Evolutionary conservation across 2,329 filamentous ascomycete species (phyloP), one percentile per base, ranked within the genome.

Genomic region (Diaporthe citriasiana): DNA sequence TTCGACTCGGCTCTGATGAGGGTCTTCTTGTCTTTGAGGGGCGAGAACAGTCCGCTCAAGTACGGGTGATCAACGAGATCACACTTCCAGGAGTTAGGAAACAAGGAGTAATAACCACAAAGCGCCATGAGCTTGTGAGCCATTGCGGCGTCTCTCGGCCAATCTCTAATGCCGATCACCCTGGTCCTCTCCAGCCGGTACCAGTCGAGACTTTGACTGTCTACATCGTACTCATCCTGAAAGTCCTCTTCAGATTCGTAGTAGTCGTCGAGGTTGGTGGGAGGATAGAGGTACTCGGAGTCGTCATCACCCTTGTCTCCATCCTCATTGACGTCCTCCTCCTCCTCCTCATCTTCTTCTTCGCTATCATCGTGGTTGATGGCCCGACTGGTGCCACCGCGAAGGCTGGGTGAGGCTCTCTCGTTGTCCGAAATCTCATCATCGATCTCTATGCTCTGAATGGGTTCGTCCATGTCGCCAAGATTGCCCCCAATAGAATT

Each of bases 361-460:
- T 51, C 47, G 40, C 56, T 22, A 17, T 38, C 19, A 3, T 57
- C 25, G n/a, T n/a, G 25, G 51, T n/a, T 30, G 22, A 88, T 86
- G 89, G n/a, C n/a, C 30, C 25, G 22, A 19, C 38, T 27, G 25
- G 33, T 71, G 55, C 70, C 70, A 10, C 70, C 70, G 33, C 70
- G 70, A 38, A 71, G 70, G 47, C 45, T 55, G 53, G 70, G 45
- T 15, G 70, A 63, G 57, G 45, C 56, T 33, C 25, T 59, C 9
- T 17, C 13, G 4, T 22, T 42, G 70, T 42, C 47, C 15, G 27
- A 40, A 63, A 8, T 33, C 27, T 71, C 70, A 53, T 55, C 70
- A 35, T 71, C 25, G 19, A 88, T 78, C 88, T 89, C 68, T 81
- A 79, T 6, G 78, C 77, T 5, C 86, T 89, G 13, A 88, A 82